Evolutionary conservation across 257 asterid species (phyloP).

Genomic region (Solanum raphanifolium): DNA sequence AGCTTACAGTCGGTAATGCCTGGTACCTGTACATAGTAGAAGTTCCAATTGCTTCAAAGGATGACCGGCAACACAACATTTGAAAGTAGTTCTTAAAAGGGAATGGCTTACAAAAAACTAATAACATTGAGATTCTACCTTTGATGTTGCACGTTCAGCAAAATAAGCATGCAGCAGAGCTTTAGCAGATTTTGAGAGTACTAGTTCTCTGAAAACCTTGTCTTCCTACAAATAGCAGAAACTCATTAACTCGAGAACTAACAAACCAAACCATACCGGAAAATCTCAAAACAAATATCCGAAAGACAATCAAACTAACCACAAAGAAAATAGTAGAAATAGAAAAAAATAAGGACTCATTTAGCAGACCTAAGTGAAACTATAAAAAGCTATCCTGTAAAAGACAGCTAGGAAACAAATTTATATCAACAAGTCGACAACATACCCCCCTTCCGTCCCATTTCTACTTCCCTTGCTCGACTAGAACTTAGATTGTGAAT

Average conservation of each 20-base stretch:
- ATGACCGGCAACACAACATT: background rate
- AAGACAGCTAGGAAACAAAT: background rate
- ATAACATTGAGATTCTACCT: constrained; percentile 21
- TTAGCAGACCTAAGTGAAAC: background rate
- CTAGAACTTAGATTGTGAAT: background rate
- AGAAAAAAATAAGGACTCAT: background rate
- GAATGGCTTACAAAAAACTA: background rate
- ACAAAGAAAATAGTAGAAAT: background rate
- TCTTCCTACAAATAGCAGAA: constrained; percentile 28
- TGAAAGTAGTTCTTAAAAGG: background rate
- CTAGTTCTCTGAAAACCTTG: constrained; percentile 38
- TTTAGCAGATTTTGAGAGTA: constrained; percentile 41
- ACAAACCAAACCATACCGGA: background rate
- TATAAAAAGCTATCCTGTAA: background rate
- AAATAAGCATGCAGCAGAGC: constrained; percentile 43
- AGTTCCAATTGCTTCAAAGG: background rate
- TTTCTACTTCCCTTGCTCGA: background rate
- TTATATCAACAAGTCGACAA: background rate
- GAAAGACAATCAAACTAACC: background rate
- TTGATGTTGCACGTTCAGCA: constrained; percentile 34
- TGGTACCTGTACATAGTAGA: constrained; percentile 22
- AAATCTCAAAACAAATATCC: background rate
- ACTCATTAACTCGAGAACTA: background rate
- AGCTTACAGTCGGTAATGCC: constrained; percentile 24
- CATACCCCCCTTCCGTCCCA: no score